phyloP scores from a whole-genome alignment of 257 asterid genomes.

The Solanum pimpinellifolium region DNA sequence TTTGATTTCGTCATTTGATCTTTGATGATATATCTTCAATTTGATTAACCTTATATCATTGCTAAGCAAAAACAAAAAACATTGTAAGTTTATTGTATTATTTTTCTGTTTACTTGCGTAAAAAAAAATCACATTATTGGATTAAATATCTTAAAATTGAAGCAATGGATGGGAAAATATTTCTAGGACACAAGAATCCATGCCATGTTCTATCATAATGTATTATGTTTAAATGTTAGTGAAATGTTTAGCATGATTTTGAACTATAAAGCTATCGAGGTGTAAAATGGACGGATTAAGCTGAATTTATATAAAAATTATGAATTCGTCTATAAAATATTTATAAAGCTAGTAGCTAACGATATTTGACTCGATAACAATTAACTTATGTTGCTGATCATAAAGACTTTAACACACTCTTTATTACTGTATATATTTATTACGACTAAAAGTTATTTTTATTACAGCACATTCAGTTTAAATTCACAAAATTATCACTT shows the following conservation, averaged over 20 bases:
- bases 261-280: not conserved
- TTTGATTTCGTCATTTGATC: not conserved
- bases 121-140: not conserved
- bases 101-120: not conserved
- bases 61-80: not conserved
- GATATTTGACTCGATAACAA: rapidly evolving
- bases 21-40: not conserved
- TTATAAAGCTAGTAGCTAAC: rapidly evolving
- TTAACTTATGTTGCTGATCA: too few species aligned
- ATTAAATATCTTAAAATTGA: not conserved
- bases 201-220: not conserved
- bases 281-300: rapidly evolving
- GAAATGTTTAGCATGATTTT: not conserved
- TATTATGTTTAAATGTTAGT: not conserved
- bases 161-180: not conserved
- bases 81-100: not conserved
- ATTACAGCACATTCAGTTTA: rapidly evolving
- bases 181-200: not conserved
- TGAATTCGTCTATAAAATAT: not conserved
- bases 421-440: too few species aligned
- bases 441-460: too few species aligned
- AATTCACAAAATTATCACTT: not conserved
- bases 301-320: not conserved
- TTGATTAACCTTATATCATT: not conserved
- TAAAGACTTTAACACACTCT: too few species aligned